phyloP scores from a whole-genome alignment of 768 basidiomycete species.

The Amanita exitialis region DNA sequence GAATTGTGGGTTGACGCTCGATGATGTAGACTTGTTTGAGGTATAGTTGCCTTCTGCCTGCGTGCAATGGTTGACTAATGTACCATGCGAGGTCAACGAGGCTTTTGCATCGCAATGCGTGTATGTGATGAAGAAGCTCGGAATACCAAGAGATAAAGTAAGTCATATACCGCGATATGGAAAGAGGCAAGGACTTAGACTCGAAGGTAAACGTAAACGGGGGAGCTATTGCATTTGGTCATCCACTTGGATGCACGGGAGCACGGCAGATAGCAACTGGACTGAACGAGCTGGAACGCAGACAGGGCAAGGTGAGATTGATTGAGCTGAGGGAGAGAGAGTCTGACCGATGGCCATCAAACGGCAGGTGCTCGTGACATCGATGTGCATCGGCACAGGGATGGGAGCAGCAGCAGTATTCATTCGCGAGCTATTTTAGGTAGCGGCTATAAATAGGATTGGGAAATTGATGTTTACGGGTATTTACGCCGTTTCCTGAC shows the following conservation, averaged over 20 bases:
- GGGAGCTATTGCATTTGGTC: constrained; percentile 82
- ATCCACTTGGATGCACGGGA: constrained; percentile 82
- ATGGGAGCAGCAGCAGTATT: constrained; percentile 86
- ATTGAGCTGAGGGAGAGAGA: not conserved
- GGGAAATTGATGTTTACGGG: not conserved
- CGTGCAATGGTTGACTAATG: not conserved
- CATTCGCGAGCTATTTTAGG: constrained; percentile 42
- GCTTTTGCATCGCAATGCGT: constrained; percentile 82
- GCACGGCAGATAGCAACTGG: constrained; percentile 81
- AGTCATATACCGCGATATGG: not conserved
- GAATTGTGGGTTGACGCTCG: constrained; percentile 50
- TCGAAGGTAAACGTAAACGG: constrained; percentile 76
- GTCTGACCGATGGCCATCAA: not conserved
- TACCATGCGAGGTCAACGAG: constrained; percentile 64
- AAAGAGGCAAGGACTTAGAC: not conserved
- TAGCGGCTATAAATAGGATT: no score
- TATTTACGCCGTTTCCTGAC: not conserved
- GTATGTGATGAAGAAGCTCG: constrained; percentile 60
- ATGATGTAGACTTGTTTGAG: constrained; percentile 77
- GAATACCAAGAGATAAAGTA: constrained; percentile 32
- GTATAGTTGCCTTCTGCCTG: constrained; percentile 22
- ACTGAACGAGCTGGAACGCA: constrained; percentile 58
- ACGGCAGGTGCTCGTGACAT: constrained; percentile 64
- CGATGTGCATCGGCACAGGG: constrained; percentile 86
- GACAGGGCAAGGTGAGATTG: constrained; percentile 51